phyloP scores from a whole-genome alignment of 1,139 yeast species.

The Saccharomyces hybrid region DNA sequence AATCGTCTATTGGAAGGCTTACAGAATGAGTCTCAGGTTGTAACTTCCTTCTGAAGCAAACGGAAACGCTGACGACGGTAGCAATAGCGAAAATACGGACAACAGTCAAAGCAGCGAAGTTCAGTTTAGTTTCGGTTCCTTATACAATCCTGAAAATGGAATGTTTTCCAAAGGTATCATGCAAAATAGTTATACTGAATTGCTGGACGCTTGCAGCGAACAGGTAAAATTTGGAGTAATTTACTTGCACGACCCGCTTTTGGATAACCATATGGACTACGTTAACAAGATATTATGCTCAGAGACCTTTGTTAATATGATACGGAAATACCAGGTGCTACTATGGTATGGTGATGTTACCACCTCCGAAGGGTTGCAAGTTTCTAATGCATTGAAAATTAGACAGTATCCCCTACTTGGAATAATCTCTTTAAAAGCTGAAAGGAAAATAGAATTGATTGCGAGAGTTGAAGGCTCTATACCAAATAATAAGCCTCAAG shows the following conservation, averaged over 20 bases:
- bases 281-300: conserved; percentile 51
- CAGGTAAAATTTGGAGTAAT: conserved; percentile 51
- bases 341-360: conserved; percentile 87
- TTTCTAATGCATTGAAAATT: conserved; percentile 67
- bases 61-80: neutral
- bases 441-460: conserved; percentile 50
- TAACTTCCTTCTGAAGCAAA: neutral
- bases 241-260: conserved; percentile 65
- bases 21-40: conserved; percentile 9
- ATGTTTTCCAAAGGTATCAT: conserved; percentile 14
- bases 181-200: conserved; percentile 23
- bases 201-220: conserved; percentile 21
- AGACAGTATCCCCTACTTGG: conserved; percentile 79
- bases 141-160: conserved; percentile 23
- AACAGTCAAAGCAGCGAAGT: neutral
- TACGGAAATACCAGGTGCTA: conserved; percentile 44
- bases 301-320: conserved; percentile 44
- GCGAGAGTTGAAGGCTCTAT: conserved; percentile 62
- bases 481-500: conserved; percentile 22
- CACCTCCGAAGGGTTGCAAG: conserved; percentile 70
- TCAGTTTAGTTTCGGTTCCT: conserved; percentile 18
- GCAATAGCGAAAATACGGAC: neutral
- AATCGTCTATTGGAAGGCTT: conserved; percentile 17
- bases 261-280: conserved; percentile 53
- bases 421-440: conserved; percentile 49